Base-by-base conservation (phyloP, 495 filamentous ascomycete genomes). In the Schizothecium vesticola region DNA sequence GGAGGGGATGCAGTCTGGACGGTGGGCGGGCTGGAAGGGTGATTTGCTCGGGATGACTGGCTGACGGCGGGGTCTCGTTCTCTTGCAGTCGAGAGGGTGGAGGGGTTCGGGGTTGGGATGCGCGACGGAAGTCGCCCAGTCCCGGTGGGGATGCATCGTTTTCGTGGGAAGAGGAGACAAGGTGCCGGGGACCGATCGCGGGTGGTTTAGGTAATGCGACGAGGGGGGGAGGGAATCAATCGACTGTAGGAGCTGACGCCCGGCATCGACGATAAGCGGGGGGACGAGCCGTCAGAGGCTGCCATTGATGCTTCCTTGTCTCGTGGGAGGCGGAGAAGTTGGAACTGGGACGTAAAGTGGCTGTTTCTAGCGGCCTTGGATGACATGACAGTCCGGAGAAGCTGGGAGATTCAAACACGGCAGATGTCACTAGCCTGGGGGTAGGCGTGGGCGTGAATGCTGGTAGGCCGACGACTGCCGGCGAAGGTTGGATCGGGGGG, bases 1-100 rank as follows among this genome's bases (percentile, higher is more conserved):
- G 63, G 36, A 64, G 63, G 63, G 33, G 63, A 25, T 64, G 43
- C 33, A 56, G 63, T 24, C 22, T 24, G 16, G 51, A n/a, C 23
- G 63, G 63, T 59, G 63, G 51, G 55, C 29, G 63, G 63, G 55
- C 24, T 3, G 25, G 10, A 19, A 3, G 56, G 25, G 13, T 66
- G 64, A 66, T 66, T 66, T 66, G 64, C 56, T 23, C 13, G 19
- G 57, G 58, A 10, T 23, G 0, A 24, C 4, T 24, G 58, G 22
- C 58, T 25, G 58, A 59, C 21, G 58, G 22, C 58, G 58, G 58
- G 56, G 58, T n/a, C n/a, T n/a, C n/a, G n/a, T 28, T 25, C 33
- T 13, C 13, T 12, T 43, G 33, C 1, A 13, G 22, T 3, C 56
- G 24, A 25, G 56, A 24, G 56, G 19, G 21, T 59, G 57, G 26